Evolutionary conservation across 495 filamentous ascomycete genomes (phyloP).

Genomic region (Aspergillus nanangensis): DNA sequence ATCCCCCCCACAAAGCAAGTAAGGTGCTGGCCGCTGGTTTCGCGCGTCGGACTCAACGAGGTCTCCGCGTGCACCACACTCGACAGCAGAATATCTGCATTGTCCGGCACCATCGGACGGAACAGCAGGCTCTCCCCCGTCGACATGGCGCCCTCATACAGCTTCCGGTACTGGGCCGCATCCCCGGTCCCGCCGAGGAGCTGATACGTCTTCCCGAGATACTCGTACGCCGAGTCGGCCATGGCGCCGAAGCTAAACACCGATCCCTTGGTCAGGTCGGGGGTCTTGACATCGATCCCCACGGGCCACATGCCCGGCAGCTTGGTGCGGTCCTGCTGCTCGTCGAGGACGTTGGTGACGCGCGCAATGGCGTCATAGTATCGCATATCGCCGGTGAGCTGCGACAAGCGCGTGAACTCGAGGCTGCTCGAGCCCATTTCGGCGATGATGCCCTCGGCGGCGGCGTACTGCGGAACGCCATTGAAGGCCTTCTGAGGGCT

Average conservation of each 20-base stretch:
- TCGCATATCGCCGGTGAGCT: constrained; percentile 72
- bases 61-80: constrained; percentile 23
- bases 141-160: constrained; percentile 34
- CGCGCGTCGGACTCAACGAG: constrained; percentile 10
- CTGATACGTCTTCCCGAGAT: constrained; percentile 27
- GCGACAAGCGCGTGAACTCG: constrained; percentile 85
- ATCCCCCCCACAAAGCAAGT: constrained; percentile 86
- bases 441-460: constrained; percentile 45
- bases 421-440: constrained; percentile 78
- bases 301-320: constrained; percentile 33
- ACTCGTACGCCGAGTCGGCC: constrained; percentile 31
- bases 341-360: constrained; percentile 71
- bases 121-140: constrained; percentile 37
- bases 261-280: constrained; percentile 11
- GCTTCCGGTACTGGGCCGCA: constrained; percentile 31
- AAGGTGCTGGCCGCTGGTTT: constrained; percentile 48
- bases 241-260: constrained; percentile 25
- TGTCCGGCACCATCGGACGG: constrained; percentile 36
- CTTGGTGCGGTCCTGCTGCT: constrained; percentile 57
- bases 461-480: constrained; percentile 19
- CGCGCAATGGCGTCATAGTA: constrained; percentile 88
- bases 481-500: constrained; percentile 17
- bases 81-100: constrained; percentile 33
- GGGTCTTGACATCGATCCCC: constrained; percentile 15
- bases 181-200: constrained; percentile 29